phyloP scores from a whole-genome alignment of 305 asterid genomes.

The Euphrasia arctica region DNA sequence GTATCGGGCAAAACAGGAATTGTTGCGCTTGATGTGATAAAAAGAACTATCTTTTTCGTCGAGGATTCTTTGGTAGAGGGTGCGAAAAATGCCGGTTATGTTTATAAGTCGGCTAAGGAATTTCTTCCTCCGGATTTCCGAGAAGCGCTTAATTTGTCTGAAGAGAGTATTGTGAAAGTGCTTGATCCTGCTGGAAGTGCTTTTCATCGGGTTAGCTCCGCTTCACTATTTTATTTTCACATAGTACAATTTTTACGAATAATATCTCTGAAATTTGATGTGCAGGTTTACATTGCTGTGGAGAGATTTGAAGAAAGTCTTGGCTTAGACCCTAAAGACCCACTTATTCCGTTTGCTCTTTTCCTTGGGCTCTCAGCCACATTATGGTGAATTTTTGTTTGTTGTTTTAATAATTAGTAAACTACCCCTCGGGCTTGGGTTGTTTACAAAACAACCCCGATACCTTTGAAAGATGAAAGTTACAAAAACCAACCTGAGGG shows the following conservation, averaged over 20 bases:
- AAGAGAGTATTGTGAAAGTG: conserved; percentile 41
- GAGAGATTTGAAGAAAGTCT: conserved; percentile 62
- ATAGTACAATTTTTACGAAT: background rate
- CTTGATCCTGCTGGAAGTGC: conserved; percentile 54
- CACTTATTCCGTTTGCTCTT: conserved; percentile 60
- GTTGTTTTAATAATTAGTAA: conserved; percentile 19
- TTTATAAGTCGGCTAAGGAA: conserved; percentile 61
- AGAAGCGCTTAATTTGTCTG: conserved; percentile 51
- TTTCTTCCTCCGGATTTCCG: conserved; percentile 65
- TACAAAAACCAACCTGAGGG: background rate
- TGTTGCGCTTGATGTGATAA: conserved; percentile 51
- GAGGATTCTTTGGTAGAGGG: conserved; percentile 62
- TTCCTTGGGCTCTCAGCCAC: conserved; percentile 64
- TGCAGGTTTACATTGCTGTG: conserved; percentile 56
- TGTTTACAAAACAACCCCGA: background rate
- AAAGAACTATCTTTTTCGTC: conserved; percentile 41
- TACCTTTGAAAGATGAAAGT: background rate
- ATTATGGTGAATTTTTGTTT: conserved; percentile 57
- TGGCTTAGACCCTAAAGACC: conserved; percentile 81
- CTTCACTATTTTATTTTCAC: background rate
- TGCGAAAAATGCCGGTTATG: conserved; percentile 53
- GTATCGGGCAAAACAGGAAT: conserved; percentile 60
- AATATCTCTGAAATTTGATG: conserved; percentile 15
- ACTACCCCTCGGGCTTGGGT: background rate
- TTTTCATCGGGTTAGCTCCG: conserved; percentile 52